Conservation (phyloP, 164 flowering plant genomes). For the Magnolia sinica region DNA sequence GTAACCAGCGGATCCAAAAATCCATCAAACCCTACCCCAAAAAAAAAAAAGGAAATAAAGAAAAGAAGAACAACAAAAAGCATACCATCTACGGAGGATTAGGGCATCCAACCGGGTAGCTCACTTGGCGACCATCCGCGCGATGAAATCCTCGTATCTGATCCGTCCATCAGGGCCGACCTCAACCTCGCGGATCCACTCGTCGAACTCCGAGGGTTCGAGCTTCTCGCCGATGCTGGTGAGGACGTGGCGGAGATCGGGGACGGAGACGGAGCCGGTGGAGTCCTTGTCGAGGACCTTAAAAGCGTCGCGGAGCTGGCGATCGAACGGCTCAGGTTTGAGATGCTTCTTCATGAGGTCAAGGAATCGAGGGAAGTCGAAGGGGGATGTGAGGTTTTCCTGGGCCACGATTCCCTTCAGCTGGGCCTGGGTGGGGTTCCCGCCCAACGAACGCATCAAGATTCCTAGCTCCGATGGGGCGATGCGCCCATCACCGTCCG, state of each 20-base stretch:
- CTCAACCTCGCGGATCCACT: conserved; percentile 97
- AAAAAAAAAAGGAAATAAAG: too few species aligned
- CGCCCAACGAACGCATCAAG: conserved; percentile 92
- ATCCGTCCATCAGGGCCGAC: conserved; percentile 88
- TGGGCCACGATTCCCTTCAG: conserved; percentile 66
- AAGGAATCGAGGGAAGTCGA: conserved; percentile 74
- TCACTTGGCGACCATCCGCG: conserved; percentile 88
- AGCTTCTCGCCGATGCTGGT: conserved; percentile 95
- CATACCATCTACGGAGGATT: not conserved
- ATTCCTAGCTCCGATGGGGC: conserved; percentile 90
- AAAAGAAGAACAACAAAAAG: too few species aligned
- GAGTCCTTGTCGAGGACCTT: conserved; percentile 87
- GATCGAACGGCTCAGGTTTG: conserved; percentile 86
- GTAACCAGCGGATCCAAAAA: not conserved
- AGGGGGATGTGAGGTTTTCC: conserved; percentile 75
- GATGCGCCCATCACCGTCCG: conserved; percentile 82
- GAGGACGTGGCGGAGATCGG: conserved; percentile 83
- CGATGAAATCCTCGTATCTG: conserved; percentile 83
- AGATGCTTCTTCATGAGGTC: conserved; percentile 82
- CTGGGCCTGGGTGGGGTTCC: conserved; percentile 92
- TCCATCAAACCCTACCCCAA: not conserved
- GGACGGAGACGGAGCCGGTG: conserved; percentile 73
- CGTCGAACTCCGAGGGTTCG: conserved; percentile 89
- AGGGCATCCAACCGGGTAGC: not conserved
- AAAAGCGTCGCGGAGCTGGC: conserved; percentile 89